Conservation (phyloP, 345 rosid species). For the Turritis glabra region DNA sequence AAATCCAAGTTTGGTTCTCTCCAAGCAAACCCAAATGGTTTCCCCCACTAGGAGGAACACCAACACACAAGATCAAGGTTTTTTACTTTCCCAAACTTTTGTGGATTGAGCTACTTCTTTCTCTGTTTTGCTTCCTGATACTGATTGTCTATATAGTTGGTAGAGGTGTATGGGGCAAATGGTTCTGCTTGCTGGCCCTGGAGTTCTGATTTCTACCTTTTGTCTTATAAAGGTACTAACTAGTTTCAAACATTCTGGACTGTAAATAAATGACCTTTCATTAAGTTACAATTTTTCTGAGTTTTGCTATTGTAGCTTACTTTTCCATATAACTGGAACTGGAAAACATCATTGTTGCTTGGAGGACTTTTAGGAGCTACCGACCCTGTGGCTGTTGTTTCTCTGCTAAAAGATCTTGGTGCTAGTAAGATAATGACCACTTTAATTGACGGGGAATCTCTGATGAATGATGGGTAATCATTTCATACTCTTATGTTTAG, state of each 20-base stretch:
- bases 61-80: conserved; percentile 96
- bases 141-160: background rate
- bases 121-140: background rate
- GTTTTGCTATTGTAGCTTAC: conserved; percentile 55
- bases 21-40: too few species aligned
- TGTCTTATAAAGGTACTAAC: conserved; percentile 35
- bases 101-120: background rate
- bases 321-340: conserved; percentile 87
- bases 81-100: background rate
- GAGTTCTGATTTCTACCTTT: conserved; percentile 82
- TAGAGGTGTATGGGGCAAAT: conserved; percentile 87
- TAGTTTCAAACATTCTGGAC: background rate
- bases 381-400: conserved; percentile 98
- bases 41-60: too few species aligned
- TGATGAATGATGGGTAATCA: conserved; percentile 95
- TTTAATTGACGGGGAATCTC: conserved; percentile 91
- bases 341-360: conserved; percentile 89
- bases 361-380: conserved; percentile 96
- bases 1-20: too few species aligned
- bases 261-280: background rate
- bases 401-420: conserved; percentile 85
- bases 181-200: conserved; percentile 94
- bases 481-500: conserved; percentile 5
- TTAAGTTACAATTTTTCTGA: background rate
- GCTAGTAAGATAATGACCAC: conserved; percentile 93